phyloP scores from a whole-genome alignment of 2,329 filamentous ascomycete species.

The Raffaelea ambrosiae region DNA sequence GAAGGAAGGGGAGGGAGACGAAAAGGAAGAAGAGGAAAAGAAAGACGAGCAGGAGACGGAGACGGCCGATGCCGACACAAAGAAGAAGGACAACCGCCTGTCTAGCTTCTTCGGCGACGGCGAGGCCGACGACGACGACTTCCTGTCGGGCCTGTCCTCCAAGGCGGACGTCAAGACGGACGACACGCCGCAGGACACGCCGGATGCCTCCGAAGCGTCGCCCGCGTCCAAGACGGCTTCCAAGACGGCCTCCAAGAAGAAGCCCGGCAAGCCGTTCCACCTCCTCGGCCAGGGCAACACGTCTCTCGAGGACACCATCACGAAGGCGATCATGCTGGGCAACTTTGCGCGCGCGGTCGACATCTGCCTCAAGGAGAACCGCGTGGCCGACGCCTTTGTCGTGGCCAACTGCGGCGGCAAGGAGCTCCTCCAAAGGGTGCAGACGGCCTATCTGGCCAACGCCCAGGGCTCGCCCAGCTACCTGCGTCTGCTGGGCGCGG shows the following conservation, averaged over 20 bases:
- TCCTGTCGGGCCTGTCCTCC: constrained; percentile 74
- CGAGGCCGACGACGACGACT: constrained; percentile 69
- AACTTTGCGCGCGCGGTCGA: constrained; percentile 86
- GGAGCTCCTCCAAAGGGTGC: constrained; percentile 87
- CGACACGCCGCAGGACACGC: no score
- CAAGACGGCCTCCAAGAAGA: no score
- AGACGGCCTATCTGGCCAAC: constrained; percentile 79
- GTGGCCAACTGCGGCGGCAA: constrained; percentile 95
- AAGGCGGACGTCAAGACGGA: constrained; percentile 80
- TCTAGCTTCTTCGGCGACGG: constrained; percentile 81
- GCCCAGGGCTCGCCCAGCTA: constrained; percentile 83
- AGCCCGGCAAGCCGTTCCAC: constrained; percentile 75
- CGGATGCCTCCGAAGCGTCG: no score
- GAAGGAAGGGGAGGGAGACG: constrained; percentile 16
- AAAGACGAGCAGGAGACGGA: constrained; percentile 18
- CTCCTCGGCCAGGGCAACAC: constrained; percentile 80
- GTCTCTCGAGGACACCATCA: constrained; percentile 76
- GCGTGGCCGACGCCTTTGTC: constrained; percentile 93
- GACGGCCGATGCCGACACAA: constrained; percentile 29
- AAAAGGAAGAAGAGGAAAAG: constrained; percentile 13
- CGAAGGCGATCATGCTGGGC: constrained; percentile 78
- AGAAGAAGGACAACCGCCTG: constrained; percentile 54
- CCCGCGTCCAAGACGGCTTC: no score
- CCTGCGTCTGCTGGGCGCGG: constrained; percentile 77
- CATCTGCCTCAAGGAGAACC: constrained; percentile 78